Base-by-base conservation (phyloP, 208 protist genomes). In the Strigomonas galati region DNA sequence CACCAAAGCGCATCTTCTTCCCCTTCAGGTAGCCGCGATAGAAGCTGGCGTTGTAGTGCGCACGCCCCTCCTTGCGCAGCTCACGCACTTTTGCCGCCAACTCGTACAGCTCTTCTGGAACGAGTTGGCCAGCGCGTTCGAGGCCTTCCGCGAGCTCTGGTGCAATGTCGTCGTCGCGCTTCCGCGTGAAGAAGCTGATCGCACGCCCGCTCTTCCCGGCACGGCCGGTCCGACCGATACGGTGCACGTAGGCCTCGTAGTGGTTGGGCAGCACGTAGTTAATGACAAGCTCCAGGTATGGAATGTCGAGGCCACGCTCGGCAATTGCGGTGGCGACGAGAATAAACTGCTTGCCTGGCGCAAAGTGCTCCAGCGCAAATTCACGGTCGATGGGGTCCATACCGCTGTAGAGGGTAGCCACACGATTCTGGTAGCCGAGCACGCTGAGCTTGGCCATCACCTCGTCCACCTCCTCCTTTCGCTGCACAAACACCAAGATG, bases 231-330 rank as follows among this genome's bases (percentile, higher is more conserved):
- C 92, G 87, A 31, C 92, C 98, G 65, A 99, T 98, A 55, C 98
- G 91, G 74, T 99, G 98, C 49, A 99, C 82, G 69, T 99, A 99
- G 24, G 95, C 92, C 80, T 99, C 98, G 71, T 99, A 98, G 75
- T 99, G 97, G 62, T 98, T 94, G 9, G 98, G 98, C 81, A 99
- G 93, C 56, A 99, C 97, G 81, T 98, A 99, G 81, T 99, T 99
- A 69, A 99, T 98, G 43, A 99, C 98, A 58, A 99, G 96, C 74
- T 96, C 89, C 21, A 99, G 88, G 72, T 98, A 93, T 0, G 95
- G 92, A 56, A 99, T 98, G 75, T 99, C 99, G 32, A 99, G 85
- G 9, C 97, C 97, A 15, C 94, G 79, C 68, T 93, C 80, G 12
- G 89, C 91, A 5, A 98, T 80, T 7, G 78, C 80, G 15, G 94